Evolutionary conservation across 2,329 filamentous ascomycete genomes (phyloP).

Genomic region (Neoarthrinium moseri): DNA sequence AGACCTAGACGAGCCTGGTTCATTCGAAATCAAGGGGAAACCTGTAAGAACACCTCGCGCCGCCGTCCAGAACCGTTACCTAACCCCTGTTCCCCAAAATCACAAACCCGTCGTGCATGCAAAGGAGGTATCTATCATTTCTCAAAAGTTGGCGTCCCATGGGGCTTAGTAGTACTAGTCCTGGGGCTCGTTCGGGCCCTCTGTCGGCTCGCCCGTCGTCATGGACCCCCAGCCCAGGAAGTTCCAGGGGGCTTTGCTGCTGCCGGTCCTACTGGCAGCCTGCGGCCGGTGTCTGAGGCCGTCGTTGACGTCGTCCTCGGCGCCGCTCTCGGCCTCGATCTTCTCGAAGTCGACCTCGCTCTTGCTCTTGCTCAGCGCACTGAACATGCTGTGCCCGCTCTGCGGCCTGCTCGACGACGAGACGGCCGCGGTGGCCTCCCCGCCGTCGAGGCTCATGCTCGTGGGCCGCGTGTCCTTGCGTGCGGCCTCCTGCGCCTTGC

Average conservation of each 20-base stretch:
- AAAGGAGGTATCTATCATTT: too few relatives aligned
- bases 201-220: constrained; percentile 11
- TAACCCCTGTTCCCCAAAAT: too few relatives aligned
- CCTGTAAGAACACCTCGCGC: too few relatives aligned
- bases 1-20: too few relatives aligned
- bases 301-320: constrained; percentile 47
- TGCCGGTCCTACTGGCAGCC: constrained; percentile 16
- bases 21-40: too few relatives aligned
- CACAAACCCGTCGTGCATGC: too few relatives aligned
- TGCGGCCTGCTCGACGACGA: constrained; percentile 38
- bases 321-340: constrained; percentile 72
- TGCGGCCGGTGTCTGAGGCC: constrained; percentile 23
- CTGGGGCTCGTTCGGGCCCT: constrained; percentile 22
- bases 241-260: constrained; percentile 16
- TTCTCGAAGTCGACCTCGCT: constrained; percentile 90
- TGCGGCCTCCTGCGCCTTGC: constrained; percentile 16
- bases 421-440: constrained; percentile 31
- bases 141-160: too few relatives aligned
- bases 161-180: constrained; percentile 15
- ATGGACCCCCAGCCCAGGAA: constrained; percentile 26
- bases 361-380: constrained; percentile 72
- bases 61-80: too few relatives aligned
- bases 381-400: constrained; percentile 47
- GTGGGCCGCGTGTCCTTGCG: constrained; percentile 17
- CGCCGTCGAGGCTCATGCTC: constrained; percentile 28